Conservation (phyloP, 2,329 filamentous ascomycete species). For the Monosporascus sp. region DNA sequence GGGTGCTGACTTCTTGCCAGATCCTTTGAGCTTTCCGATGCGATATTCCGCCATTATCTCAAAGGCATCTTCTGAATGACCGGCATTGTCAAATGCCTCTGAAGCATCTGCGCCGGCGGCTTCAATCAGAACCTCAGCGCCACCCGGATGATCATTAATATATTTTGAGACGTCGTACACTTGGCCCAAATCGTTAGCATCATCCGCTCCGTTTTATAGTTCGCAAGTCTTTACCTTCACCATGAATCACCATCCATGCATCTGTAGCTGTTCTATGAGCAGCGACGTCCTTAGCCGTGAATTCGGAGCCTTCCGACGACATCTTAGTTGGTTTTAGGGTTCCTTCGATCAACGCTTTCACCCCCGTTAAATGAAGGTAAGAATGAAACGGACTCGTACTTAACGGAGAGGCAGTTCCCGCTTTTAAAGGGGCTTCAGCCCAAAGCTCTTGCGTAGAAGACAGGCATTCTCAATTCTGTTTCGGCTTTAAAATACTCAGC, state of each 20-base stretch:
- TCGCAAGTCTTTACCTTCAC: constrained; percentile 36
- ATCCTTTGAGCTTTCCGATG: constrained; percentile 33
- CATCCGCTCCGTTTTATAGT: neutral
- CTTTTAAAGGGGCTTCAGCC: neutral
- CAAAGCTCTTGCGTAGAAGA: neutral
- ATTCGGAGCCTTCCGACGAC: constrained; percentile 19
- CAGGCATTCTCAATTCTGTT: neutral
- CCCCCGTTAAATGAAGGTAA: neutral
- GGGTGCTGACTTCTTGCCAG: constrained; percentile 12
- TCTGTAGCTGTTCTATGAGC: constrained; percentile 43
- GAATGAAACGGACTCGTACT: neutral
- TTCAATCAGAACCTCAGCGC: constrained; percentile 72
- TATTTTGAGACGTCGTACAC: constrained; percentile 58
- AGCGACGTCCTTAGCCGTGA: constrained; percentile 38
- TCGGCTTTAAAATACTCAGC: neutral
- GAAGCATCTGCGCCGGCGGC: constrained; percentile 74
- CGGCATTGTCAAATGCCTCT: constrained; percentile 77
- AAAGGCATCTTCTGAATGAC: constrained; percentile 63
- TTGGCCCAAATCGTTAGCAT: constrained; percentile 16
- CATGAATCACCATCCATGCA: constrained; percentile 51
- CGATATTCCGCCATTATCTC: constrained; percentile 35
- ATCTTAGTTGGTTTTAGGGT: constrained; percentile 4
- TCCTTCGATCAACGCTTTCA: neutral
- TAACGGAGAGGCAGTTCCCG: neutral
- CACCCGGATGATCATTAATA: constrained; percentile 60